Conservation (phyloP, 768 basidiomycete genomes). For the Trametopsis cervina region DNA sequence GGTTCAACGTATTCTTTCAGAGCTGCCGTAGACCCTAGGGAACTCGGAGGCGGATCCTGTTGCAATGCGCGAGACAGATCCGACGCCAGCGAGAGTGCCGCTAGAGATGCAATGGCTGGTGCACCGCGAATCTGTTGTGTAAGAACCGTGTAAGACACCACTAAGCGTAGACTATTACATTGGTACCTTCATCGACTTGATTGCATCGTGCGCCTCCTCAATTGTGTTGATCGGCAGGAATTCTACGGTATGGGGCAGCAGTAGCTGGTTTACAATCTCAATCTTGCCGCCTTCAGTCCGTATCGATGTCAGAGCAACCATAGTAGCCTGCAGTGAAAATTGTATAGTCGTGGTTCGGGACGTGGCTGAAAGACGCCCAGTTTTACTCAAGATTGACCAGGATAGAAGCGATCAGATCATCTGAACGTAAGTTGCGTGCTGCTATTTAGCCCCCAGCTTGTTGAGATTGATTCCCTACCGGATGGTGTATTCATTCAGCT, state of each 20-base stretch:
- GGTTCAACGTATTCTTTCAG: constrained; percentile 51
- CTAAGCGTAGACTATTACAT: no score
- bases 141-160: no score
- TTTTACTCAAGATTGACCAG: no score
- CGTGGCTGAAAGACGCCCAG: no score
- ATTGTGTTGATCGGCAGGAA: constrained; percentile 62
- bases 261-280: constrained; percentile 87
- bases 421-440: no score
- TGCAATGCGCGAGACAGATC: constrained; percentile 50
- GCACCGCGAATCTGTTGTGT: constrained; percentile 74
- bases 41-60: constrained; percentile 41
- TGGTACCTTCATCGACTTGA: constrained; percentile 88
- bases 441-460: no score
- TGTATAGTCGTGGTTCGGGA: no score
- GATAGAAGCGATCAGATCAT: no score
- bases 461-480: no score
- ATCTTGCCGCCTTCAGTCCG: constrained; percentile 43
- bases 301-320: constrained; percentile 30
- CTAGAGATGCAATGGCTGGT: constrained; percentile 91
- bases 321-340: no score
- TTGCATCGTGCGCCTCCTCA: constrained; percentile 87
- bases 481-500: no score
- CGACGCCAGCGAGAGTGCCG: constrained; percentile 69
- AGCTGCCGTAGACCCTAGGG: constrained; percentile 42
- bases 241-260: constrained; percentile 69